Evolutionary conservation across 2,329 filamentous ascomycete genomes (phyloP).

Genomic region (Aschersonia sp.): DNA sequence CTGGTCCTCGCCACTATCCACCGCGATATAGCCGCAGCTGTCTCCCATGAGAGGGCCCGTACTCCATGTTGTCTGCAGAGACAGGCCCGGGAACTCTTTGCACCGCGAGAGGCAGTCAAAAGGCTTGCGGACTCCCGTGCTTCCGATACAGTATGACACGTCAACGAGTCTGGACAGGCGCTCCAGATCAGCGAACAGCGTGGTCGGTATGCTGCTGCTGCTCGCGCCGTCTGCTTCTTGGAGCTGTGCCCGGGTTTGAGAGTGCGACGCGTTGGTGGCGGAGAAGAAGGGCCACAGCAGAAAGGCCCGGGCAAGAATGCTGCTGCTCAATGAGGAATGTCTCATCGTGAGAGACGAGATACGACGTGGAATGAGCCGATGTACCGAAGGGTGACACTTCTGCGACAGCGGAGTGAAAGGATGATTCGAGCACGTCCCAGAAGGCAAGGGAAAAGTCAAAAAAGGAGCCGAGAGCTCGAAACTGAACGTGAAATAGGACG

Average conservation of each 20-base stretch:
- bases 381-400: too few relatives aligned
- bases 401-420: too few relatives aligned
- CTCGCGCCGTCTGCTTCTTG: conserved; percentile 1
- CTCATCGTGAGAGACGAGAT: not conserved
- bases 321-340: not conserved
- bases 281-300: not conserved
- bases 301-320: not conserved
- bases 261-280: not conserved
- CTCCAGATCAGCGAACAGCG: conserved; percentile 69
- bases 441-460: too few relatives aligned
- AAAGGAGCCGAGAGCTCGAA: too few relatives aligned
- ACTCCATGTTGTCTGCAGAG: conserved; percentile 76
- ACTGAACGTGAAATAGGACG: too few relatives aligned
- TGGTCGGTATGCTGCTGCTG: conserved; percentile 30
- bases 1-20: conserved; percentile 45
- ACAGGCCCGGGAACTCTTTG: conserved; percentile 64
- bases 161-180: conserved; percentile 85
- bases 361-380: too few relatives aligned
- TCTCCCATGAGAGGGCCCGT: conserved; percentile 78
- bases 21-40: conserved; percentile 82
- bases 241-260: not conserved
- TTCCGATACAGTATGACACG: conserved; percentile 85
- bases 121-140: conserved; percentile 64
- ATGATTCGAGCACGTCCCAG: too few relatives aligned
- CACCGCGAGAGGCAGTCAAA: conserved; percentile 81